These are phyloP conservation scores for Eremothecium cymbalariae DNA, from an alignment of 1,139 yeast species.

Conservation along the genomic window DNA sequence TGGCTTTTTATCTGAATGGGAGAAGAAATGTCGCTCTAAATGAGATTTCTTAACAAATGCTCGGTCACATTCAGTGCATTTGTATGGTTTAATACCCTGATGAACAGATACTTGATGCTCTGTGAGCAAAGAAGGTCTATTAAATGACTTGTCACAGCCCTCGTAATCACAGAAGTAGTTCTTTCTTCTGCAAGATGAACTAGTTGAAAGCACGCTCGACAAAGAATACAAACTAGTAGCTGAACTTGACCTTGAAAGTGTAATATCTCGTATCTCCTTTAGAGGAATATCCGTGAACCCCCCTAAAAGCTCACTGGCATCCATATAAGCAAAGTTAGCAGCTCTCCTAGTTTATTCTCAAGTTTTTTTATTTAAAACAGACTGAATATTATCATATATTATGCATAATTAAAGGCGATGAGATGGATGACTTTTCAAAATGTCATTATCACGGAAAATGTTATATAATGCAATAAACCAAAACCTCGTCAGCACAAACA, in stretches of 20 bases:
- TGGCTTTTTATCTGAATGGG: constrained; percentile 63
- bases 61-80: constrained; percentile 57
- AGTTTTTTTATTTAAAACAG: too few relatives aligned
- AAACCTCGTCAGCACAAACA: too few relatives aligned
- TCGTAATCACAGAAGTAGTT: constrained; percentile 50
- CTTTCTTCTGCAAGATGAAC: constrained; percentile 45
- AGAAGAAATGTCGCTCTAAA: constrained; percentile 60
- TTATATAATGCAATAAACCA: too few relatives aligned
- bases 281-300: not conserved
- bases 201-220: constrained; percentile 12
- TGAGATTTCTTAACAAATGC: constrained; percentile 73
- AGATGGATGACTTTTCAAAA: too few relatives aligned
- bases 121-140: constrained; percentile 72
- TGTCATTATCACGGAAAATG: too few relatives aligned
- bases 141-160: constrained; percentile 68
- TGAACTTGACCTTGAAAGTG: constrained; percentile 14
- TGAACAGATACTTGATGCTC: constrained; percentile 71
- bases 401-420: too few relatives aligned
- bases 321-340: too few relatives aligned
- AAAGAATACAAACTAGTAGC: constrained; percentile 14
- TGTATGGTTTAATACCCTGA: constrained; percentile 69
- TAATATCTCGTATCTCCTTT: not conserved
- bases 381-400: too few relatives aligned
- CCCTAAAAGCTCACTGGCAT: not conserved
- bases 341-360: too few relatives aligned